Base-by-base conservation (phyloP, 2,329 filamentous ascomycete genomes). In the Aspergillus japonicus region DNA sequence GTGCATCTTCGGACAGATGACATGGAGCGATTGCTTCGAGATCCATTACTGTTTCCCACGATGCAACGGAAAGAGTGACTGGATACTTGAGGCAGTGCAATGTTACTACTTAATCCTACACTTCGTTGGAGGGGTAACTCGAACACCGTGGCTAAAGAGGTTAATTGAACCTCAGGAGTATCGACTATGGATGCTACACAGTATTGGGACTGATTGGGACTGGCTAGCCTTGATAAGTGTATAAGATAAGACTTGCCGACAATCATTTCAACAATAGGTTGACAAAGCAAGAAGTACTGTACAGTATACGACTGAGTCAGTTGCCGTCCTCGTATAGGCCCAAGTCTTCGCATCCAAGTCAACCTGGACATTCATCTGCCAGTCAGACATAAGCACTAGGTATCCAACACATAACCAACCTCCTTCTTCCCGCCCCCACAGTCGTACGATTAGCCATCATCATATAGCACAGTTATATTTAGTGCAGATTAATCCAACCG, bases 21-120 rank as follows among this genome's bases (percentile, higher is more conserved):
- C 56, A 66, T 68, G 66, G 57, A 64, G 16, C 63, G 66, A 33
- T 59, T 68, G 51, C 58, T 65, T 7, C 47, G 54, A 29, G 65
- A 68, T 63, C 64, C 64, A 14, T 26, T 62, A 49, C 60, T 68
- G 21, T 60, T 42, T 58, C 51, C 51, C 35, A 16, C 19, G n/a
- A 14, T 21, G n/a, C 10, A 19, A 47, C 33, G 12, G 12, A 5
- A 35, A 5, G 33, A 16, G 14, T 35, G 12, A 35, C 12, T 35
- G 26, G 26, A 6, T 29, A 29, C 26, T 29, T 8, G 7, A 29
- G 7, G 7, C 26, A 19, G 7, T 26, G 50, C 16, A 19, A 16
- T 21, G 7, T 3, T 8, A 29, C 26, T 29, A 29, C 26, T 10
- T 8, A 29, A 29, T 29, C 7, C 2, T 8, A 29, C 26, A 3